Percentiles rank a stretch among this genome's conserved stretches.
Conservation (phyloP, 2,329 filamentous ascomycete genomes). For the Ophiocordyceps camponoti-leonardi region DNA sequence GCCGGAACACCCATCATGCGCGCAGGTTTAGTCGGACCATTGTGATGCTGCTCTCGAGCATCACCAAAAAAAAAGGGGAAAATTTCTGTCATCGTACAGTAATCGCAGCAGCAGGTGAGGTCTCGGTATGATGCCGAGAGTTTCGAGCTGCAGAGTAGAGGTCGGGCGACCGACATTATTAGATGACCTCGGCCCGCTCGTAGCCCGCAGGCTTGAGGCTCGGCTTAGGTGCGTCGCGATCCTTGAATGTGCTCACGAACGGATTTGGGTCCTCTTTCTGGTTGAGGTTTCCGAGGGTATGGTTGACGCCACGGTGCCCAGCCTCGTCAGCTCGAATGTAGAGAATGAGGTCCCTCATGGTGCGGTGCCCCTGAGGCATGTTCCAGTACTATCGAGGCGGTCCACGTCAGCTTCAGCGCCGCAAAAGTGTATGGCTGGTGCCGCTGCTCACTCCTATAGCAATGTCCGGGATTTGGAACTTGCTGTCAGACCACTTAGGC, state of each 20-base stretch:
- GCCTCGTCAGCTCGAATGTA: conserved; percentile 87
- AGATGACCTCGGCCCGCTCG: conserved; percentile 70
- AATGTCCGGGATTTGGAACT: conserved; percentile 69
- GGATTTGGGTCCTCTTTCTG: conserved; percentile 83
- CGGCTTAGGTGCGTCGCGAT: conserved; percentile 47
- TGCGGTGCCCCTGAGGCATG: conserved; percentile 69
- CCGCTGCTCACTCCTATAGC: conserved; percentile 40
- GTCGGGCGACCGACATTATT: conserved; percentile 1
- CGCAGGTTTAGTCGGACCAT: not conserved
- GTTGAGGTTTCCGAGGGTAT: conserved; percentile 78
- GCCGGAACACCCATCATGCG: not conserved
- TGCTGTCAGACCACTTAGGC: conserved; percentile 56
- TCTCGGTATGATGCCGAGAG: not conserved
- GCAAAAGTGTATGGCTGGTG: not conserved
- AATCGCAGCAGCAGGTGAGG: not conserved
- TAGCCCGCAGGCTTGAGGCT: conserved; percentile 54
- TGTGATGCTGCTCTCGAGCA: not conserved
- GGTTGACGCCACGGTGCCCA: conserved; percentile 86
- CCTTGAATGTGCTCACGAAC: conserved; percentile 70
- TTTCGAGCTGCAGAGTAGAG: not conserved
- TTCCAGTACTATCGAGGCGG: conserved; percentile 52
- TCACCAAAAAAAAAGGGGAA: not conserved
- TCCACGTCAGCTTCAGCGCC: not conserved
- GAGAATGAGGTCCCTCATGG: conserved; percentile 72
- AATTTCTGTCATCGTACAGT: not conserved